A percentile compares a stretch with the other conserved stretches of the same genome.
Evolutionary conservation across 1,284 basidiomycete species (phyloP).

Genomic region (Puccinia hordei): DNA sequence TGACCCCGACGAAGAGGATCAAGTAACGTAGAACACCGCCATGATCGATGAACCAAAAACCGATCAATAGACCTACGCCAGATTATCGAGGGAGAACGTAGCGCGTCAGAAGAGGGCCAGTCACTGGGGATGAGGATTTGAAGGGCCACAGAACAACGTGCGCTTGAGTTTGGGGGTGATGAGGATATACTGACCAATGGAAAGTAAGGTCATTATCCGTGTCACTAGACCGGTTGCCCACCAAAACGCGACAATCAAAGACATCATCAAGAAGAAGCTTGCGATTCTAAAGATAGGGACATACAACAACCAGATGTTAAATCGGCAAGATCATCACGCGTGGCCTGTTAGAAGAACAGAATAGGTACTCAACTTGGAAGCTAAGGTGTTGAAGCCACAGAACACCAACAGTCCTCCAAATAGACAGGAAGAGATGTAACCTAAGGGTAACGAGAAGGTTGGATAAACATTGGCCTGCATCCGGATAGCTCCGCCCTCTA

Average conservation of each 20-base stretch:
- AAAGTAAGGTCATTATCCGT: constrained; percentile 19
- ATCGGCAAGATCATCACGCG: not conserved
- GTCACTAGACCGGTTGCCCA: constrained; percentile 30
- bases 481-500: constrained; percentile 47
- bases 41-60: constrained; percentile 50
- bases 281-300: constrained; percentile 14
- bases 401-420: constrained; percentile 55
- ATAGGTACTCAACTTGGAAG: constrained; percentile 54
- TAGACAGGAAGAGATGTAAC: constrained; percentile 55
- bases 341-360: not conserved
- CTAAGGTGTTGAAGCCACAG: constrained; percentile 57
- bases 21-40: constrained; percentile 39
- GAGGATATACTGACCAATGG: constrained; percentile 9
- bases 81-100: not conserved
- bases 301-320: not conserved
- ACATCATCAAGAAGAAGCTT: constrained; percentile 45
- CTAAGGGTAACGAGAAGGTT: constrained; percentile 51
- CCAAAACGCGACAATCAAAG: constrained; percentile 40
- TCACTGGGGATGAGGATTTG: not conserved
- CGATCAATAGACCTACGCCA: constrained; percentile 40
- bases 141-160: not conserved
- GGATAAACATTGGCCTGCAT: constrained; percentile 41
- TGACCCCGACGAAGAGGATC: constrained; percentile 45
- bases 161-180: not conserved
- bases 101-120: not conserved